Evolutionary conservation across 116 monocot genomes (phyloP), one percentile per base, ranked within the genome.

Genomic region (Dioscorea cayenensis): DNA sequence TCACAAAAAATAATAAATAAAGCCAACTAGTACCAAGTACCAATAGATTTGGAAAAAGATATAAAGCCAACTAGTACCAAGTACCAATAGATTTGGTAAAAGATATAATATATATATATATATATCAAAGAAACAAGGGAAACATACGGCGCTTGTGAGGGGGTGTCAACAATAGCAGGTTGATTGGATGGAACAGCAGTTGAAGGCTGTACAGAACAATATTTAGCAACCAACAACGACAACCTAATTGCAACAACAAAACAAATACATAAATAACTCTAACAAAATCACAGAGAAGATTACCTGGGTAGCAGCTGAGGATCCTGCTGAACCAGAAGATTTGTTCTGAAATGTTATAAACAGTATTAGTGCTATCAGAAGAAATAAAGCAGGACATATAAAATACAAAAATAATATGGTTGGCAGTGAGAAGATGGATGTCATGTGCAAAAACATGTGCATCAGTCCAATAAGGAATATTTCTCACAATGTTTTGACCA

Each of bases 251-350:
- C 36, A 10, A 68, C 32, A 66, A 6, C 9, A 25, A 25, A 25
- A 25, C 1, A 32, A 32, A 32, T 32, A 32, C 2, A 32, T 32
- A 32, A 32, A 32, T 43, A 43, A 43, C 43, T 43, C 43, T 43
- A 55, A 63, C 49, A 55, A 71, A 32, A 18, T 2, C 5, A 69
- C 6, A 29, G 63, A 29, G 63, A 55, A 4, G 17, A 51, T 80
- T 32, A 99, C 99, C 99, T 91, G 94, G 13, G 19, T 67, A 21
- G 83, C 50, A 82, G 88, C 83, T 19, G 91, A 87, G 20, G 84
- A 66, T 49, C 90, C 90, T 60, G 74, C 62, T 69, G 86, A 61
- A 80, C 86, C 70, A 36, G 81, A 52, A 63, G 73, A 27, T 91
- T 99, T 99, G 69, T 85, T 89, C 99, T 99, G 85, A 66, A 66